Percentiles rank a stretch among this genome's conserved stretches.
phyloP scores from a whole-genome alignment of 2,329 filamentous ascomycete genomes.

The Daldinia sp. region DNA sequence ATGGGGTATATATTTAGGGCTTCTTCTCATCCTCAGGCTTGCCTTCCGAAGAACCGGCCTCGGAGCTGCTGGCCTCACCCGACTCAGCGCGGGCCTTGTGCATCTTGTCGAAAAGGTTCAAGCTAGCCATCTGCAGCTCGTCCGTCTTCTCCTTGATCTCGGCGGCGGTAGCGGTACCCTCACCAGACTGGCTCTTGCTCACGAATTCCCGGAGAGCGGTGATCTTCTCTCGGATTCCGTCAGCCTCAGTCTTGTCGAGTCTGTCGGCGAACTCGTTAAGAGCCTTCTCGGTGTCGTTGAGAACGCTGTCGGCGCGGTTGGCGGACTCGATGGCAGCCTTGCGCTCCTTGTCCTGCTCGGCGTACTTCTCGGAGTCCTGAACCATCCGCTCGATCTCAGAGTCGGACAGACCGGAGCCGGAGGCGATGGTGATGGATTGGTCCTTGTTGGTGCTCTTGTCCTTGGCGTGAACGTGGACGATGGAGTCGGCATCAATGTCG shows the following conservation, averaged over 20 bases:
- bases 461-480: conserved; percentile 97
- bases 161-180: conserved; percentile 83
- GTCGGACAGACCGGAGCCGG: conserved; percentile 95
- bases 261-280: conserved; percentile 96
- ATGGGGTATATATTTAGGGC: conserved; percentile 60
- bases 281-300: conserved; percentile 98
- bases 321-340: conserved; percentile 94
- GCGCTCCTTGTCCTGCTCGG: conserved; percentile 94
- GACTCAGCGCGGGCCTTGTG: conserved; percentile 89
- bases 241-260: conserved; percentile 95
- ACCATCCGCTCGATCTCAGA: conserved; percentile 97
- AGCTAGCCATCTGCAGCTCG: conserved; percentile 92
- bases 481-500: conserved; percentile 97
- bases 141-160: conserved; percentile 99
- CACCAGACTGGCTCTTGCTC: conserved; percentile 92
- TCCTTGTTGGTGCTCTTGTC: conserved; percentile 99
- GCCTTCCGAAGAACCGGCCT: conserved; percentile 53
- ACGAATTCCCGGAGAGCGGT: conserved; percentile 84
- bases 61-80: conserved; percentile 58
- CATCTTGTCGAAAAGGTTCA: conserved; percentile 99
- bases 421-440: conserved; percentile 98
- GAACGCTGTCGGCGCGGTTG: conserved; percentile 94
- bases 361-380: conserved; percentile 95
- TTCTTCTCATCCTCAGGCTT: conserved; percentile 71
- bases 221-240: conserved; percentile 95